A percentile compares a stretch with the other conserved stretches of the same genome.
phyloP scores from a whole-genome alignment of 805 yeast genomes.

The Candida hispaniensis region DNA sequence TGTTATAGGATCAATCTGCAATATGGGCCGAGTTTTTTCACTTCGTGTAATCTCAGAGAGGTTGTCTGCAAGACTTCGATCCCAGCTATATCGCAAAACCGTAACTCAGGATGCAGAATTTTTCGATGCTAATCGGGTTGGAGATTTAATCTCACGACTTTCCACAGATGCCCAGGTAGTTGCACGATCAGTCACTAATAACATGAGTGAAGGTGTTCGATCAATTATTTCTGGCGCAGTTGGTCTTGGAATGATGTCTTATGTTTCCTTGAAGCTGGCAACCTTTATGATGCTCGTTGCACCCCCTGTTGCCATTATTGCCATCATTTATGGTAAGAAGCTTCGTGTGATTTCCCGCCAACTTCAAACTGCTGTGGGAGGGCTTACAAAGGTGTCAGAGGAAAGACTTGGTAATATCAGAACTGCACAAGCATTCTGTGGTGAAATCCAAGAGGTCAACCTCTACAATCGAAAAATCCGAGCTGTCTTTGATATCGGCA shows the following conservation, averaged over 20 bases:
- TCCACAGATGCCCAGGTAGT: constrained; percentile 85
- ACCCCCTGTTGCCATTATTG: constrained; percentile 75
- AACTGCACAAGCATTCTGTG: constrained; percentile 85
- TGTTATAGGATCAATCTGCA: constrained; percentile 62
- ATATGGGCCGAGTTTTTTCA: constrained; percentile 67
- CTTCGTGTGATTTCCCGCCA: constrained; percentile 63
- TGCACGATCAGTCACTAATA: constrained; percentile 74
- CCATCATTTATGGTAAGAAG: constrained; percentile 69
- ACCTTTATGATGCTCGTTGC: constrained; percentile 68
- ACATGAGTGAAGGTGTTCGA: constrained; percentile 84
- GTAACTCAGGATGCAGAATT: constrained; percentile 81
- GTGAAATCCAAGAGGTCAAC: constrained; percentile 66
- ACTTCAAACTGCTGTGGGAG: constrained; percentile 77
- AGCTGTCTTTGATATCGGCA: constrained; percentile 52
- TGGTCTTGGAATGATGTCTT: constrained; percentile 86
- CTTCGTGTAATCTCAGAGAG: constrained; percentile 77
- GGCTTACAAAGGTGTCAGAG: constrained; percentile 79
- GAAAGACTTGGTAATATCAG: constrained; percentile 77
- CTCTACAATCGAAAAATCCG: constrained; percentile 65
- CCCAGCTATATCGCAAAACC: constrained; percentile 64
- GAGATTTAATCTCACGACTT: constrained; percentile 80
- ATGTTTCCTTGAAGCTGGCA: constrained; percentile 73
- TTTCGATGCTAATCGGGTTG: constrained; percentile 80
- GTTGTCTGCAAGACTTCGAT: constrained; percentile 71
- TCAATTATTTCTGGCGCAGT: constrained; percentile 73